A percentile compares a stretch with the other conserved stretches of the same genome.
phyloP scores from a whole-genome alignment of 2,329 filamentous ascomycete genomes.

The Exophiala sideris region DNA sequence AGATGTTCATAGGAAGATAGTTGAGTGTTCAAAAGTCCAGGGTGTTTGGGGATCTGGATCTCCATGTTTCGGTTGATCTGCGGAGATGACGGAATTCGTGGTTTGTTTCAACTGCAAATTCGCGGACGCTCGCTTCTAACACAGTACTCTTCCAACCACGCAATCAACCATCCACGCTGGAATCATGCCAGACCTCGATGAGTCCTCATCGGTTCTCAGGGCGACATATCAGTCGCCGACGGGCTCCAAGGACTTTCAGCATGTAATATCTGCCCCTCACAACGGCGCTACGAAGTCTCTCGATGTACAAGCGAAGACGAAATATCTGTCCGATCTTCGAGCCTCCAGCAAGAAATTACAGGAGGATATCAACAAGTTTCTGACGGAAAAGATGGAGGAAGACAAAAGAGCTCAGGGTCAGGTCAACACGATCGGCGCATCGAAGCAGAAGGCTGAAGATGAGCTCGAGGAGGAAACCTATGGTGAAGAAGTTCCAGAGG shows the following conservation, averaged over 20 bases:
- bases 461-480: constrained; percentile 38
- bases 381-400: constrained; percentile 61
- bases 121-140: not conserved
- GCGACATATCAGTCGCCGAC: constrained; percentile 18
- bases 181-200: not conserved
- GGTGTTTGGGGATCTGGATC: too few species aligned
- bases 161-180: not conserved
- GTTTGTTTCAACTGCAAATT: too few species aligned
- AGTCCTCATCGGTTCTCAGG: constrained; percentile 5
- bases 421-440: constrained; percentile 29
- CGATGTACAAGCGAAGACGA: constrained; percentile 43
- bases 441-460: constrained; percentile 54
- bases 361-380: constrained; percentile 55
- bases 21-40: too few species aligned
- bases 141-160: too few species aligned
- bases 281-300: not conserved
- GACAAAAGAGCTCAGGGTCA: constrained; percentile 45
- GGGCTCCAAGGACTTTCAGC: constrained; percentile 10
- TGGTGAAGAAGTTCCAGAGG: constrained; percentile 34
- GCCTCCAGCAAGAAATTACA: constrained; percentile 51
- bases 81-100: too few species aligned
- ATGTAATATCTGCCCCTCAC: constrained; percentile 5
- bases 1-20: too few species aligned
- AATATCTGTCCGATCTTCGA: constrained; percentile 53
- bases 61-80: too few species aligned